Percentiles rank a stretch among this genome's conserved stretches.
phyloP scores from a whole-genome alignment of 75 land plant species.

The Larix kaempferi region DNA sequence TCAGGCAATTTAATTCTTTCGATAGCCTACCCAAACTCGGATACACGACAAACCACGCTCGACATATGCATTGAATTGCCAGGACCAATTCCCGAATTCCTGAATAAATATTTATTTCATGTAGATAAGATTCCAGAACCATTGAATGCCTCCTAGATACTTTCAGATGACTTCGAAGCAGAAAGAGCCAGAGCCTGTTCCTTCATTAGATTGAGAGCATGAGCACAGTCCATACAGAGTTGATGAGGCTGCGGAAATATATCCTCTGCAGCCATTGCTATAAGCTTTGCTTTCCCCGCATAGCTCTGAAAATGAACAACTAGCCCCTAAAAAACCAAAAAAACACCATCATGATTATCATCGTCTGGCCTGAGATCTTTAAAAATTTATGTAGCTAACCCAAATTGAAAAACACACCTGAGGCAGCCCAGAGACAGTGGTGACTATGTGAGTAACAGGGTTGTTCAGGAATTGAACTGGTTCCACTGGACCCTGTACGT shows the following conservation, averaged over 20 bases:
- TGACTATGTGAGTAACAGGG: slow-evolving; percentile 54
- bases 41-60: no score
- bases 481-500: slow-evolving; percentile 67
- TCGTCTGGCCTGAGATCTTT: neutral
- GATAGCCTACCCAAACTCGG: no score
- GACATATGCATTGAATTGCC: no score
- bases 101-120: no score
- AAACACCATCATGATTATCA: neutral
- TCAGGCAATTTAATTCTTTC: no score
- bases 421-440: slow-evolving; percentile 56
- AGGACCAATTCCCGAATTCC: no score
- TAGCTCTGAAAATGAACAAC: slow-evolving; percentile 9
- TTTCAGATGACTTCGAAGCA: no score
- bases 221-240: slow-evolving; percentile 3
- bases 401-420: slow-evolving; percentile 46
- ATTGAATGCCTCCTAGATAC: no score
- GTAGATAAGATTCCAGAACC: no score
- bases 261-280: neutral
- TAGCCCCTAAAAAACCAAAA: neutral
- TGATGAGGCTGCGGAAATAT: neutral
- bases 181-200: neutral
- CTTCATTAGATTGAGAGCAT: neutral
- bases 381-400: neutral
- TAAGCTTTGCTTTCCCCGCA: slow-evolving; percentile 7
- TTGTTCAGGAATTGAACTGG: slow-evolving; percentile 55